Conservation (phyloP, 257 asterid species). For the Solanum ossicruentum region DNA sequence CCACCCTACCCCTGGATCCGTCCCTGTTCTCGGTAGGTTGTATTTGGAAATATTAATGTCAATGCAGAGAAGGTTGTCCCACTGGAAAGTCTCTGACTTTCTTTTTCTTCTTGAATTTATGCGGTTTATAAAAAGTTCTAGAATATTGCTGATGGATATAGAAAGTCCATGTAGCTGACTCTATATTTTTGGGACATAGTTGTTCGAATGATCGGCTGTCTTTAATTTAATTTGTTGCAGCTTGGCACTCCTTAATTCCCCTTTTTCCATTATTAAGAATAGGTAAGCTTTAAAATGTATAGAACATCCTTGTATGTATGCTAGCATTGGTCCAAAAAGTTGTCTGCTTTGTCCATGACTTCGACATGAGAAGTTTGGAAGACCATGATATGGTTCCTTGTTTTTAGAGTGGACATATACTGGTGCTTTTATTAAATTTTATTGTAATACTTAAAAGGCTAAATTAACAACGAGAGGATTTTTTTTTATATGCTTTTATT, state of each 20-base stretch:
- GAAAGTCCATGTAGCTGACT: neutral
- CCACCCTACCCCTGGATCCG: neutral
- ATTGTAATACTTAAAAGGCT: neutral
- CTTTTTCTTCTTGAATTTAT: neutral
- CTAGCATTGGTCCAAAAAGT: neutral
- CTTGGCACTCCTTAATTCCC: neutral
- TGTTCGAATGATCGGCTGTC: neutral
- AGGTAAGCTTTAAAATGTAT: neutral
- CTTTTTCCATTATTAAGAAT: neutral
- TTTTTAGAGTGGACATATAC: neutral
- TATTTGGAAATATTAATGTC: neutral
- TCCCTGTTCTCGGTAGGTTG: neutral
- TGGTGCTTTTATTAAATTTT: neutral
- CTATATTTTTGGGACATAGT: neutral
- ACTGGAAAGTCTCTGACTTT: neutral
- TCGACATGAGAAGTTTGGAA: neutral
- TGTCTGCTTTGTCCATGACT: neutral
- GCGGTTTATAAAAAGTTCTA: neutral
- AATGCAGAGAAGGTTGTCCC: neutral
- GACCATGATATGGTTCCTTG: neutral
- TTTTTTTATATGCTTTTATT: neutral
- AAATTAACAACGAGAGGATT: neutral
- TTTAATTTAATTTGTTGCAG: neutral
- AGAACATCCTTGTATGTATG: neutral
- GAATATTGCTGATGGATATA: neutral